These are phyloP conservation scores for Globisporangium lucens DNA, from an alignment of 352 stramenopile genomes.

Conservation along the genomic window DNA sequence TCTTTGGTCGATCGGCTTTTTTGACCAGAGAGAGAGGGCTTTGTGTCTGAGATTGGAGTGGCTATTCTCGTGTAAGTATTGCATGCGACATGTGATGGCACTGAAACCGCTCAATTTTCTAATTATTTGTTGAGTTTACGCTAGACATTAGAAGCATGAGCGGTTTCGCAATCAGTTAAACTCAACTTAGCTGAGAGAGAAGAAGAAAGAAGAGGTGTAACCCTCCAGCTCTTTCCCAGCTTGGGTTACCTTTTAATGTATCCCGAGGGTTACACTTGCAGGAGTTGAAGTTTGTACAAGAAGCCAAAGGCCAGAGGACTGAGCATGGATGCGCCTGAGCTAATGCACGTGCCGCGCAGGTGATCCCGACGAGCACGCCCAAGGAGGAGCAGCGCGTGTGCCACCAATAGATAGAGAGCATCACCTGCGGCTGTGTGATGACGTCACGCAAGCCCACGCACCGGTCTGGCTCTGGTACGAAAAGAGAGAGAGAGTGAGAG, in stretches of 20 bases:
- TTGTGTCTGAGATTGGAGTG: neutral
- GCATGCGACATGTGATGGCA: neutral
- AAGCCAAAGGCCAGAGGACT: neutral
- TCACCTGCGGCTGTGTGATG: neutral
- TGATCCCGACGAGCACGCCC: neutral
- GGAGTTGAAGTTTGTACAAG: neutral
- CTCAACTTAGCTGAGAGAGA: slow-evolving; percentile 3
- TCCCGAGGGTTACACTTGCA: neutral
- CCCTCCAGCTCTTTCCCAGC: neutral
- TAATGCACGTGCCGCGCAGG: neutral
- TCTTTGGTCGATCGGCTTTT: neutral
- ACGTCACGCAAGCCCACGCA: slow-evolving; percentile 12
- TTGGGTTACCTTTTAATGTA: neutral
- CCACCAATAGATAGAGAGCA: neutral
- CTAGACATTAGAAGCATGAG: neutral
- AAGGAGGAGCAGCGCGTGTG: neutral
- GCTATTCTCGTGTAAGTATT: neutral
- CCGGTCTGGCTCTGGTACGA: slow-evolving; percentile 11
- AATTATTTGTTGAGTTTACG: no score
- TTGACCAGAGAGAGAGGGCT: neutral
- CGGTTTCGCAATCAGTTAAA: slow-evolving; percentile 4
- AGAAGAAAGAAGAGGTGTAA: neutral
- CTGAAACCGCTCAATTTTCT: neutral
- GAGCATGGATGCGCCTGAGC: neutral
- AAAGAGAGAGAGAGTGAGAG: neutral